Base-by-base conservation (phyloP, 169 alveolate genomes). In the Plasmodium sp. region DNA sequence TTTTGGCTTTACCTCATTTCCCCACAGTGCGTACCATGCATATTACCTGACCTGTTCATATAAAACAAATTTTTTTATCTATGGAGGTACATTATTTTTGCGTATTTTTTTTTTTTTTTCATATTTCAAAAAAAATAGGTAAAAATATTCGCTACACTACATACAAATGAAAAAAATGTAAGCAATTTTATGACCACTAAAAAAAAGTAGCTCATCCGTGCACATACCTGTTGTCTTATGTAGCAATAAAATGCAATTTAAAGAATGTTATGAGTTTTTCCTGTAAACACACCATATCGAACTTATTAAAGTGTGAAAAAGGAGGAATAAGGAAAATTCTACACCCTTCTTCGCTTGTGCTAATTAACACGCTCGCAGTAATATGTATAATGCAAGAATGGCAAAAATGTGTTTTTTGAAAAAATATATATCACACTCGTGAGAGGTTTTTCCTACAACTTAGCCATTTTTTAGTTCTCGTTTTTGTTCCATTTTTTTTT, bases 271-370 rank as follows among this genome's bases (percentile, higher is more conserved):
- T 33, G 33, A 84, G 54, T 5, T 84, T 33, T 67, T 22, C 71
- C 43, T n/a, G 27, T 41, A 67, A 62, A 14, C 31, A n/a, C 33
- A 67, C 31, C 39, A 81, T n/a, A 34, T 84, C 22, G 74, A 12
- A 71, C 22, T 79, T 31, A 79, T 79, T 36, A 39, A 34, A 71
- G 92, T 62, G 83, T 71, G 92, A 83, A 84, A 84, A 84, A 82
- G 22, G 43, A 82, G 22, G 3, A 45, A 27, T 27, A 84, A 84
- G 83, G 83, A 71, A 84, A 84, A 71, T 84, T 71, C 67, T 43
- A 67, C 36, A 36, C 74, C 72, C 79, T 27, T 27, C 71, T 43
- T 41, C 18, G 12, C 31, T 34, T 48, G 14, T 43, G 58, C 16
- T 9, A 34, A 43, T 81, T 9, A 81, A 45, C 9, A 41, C 81